Base-by-base conservation (phyloP, 306 rosid genomes). In the Gastrolobium bilobum region DNA sequence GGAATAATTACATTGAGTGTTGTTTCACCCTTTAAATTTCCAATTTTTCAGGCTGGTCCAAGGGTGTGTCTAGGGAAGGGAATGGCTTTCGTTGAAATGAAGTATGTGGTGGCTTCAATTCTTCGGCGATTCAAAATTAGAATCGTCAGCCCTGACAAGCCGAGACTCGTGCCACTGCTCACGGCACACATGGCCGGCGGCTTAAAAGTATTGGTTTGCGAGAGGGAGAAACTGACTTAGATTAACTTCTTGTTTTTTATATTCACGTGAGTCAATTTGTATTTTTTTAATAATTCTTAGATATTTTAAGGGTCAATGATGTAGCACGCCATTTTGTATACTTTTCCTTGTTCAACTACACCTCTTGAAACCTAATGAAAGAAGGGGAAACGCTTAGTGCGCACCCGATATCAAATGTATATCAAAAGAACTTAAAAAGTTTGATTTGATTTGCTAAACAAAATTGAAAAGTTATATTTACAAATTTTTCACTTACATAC, bases 131-230 rank as follows among this genome's bases (percentile, higher is more conserved):
- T 95, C 64, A 70, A 71, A 13, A 80, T 95, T 77, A 86, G 13
- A 80, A 83, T 91, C 2, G 61, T 86, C 3, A 8, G 79, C 2
- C 68, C 84, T 13, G 53, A 86, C 35, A 57, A 57, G 66, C 98
- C 99, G 43, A 71, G 79, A 5, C 92, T 92, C n/a, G 94, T 91
- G 84, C 97, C 97, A 6, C 93, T 79, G 33, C 86, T 95, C 60
- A 92, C 99, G 37, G 98, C 95, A 0, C 97, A 95, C 88, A 92
- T 92, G 98, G 97, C 89, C 51, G 96, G 98, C 54, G 98, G 98
- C 50, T 64, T 95, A 33, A 83, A 84, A 73, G 97, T 92, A 26
- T 33, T 75, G 43, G 73, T 92, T 62, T 74, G 20, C 53, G 84
- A 85, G 84, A 95, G 97, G 81, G 75, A 61, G 65, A 76, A 66